Percentiles rank a stretch among this genome's conserved stretches.
Conservation (phyloP, 163 green algal species). For the Smithsoniella earleae region DNA sequence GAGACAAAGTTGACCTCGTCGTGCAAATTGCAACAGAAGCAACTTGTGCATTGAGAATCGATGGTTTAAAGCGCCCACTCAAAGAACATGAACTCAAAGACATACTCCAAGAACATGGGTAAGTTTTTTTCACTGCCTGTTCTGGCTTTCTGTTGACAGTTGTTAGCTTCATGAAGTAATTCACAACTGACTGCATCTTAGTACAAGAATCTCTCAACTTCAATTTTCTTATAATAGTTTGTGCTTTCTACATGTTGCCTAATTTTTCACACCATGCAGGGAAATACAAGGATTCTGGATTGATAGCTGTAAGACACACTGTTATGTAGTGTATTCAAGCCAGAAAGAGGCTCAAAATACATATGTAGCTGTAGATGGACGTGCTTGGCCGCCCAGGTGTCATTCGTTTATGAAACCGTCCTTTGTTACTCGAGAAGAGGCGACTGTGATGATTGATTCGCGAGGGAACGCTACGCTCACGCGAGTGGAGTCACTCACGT, state of each 20-base stretch:
- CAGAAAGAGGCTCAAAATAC: not conserved
- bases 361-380: not conserved
- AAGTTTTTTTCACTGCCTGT: too few relatives aligned
- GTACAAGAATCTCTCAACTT: too few relatives aligned
- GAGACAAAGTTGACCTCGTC: slow-evolving; percentile 17
- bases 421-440: slow-evolving; percentile 1
- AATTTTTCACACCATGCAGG: slow-evolving; percentile 22
- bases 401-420: slow-evolving; percentile 7
- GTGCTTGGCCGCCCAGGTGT: slow-evolving; percentile 6
- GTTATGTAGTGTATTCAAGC: slow-evolving; percentile 14
- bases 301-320: slow-evolving; percentile 30
- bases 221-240: too few relatives aligned
- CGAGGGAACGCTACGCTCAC: not conserved
- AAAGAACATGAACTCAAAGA: not conserved
- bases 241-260: too few relatives aligned
- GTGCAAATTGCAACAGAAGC: not conserved
- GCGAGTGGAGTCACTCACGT: not conserved
- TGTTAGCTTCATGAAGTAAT: too few relatives aligned
- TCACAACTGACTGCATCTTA: too few relatives aligned
- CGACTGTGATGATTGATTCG: slow-evolving; percentile 6
- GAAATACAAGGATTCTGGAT: slow-evolving; percentile 11
- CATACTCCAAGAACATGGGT: slow-evolving; percentile 6
- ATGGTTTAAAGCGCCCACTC: slow-evolving; percentile 12
- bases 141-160: too few relatives aligned
- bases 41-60: slow-evolving; percentile 17